Evolutionary conservation across 192 early-diverging fungal genomes (phyloP), one percentile per base, ranked within the genome.

Genomic region (Obelidium mucronatum): DNA sequence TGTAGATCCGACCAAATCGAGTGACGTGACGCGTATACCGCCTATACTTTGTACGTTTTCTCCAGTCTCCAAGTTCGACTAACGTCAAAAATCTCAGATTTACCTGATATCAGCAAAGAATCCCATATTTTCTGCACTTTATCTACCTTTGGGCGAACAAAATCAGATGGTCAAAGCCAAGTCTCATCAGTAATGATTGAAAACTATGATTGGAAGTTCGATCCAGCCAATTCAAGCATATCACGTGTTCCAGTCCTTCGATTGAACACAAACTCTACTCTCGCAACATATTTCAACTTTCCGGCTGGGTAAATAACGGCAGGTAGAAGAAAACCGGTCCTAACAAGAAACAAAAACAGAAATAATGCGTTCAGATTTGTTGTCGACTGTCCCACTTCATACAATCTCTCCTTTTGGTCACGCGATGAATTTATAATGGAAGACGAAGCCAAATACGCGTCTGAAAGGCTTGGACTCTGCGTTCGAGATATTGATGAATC

Each of bases 401-500:
- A 78, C 64, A 42, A 44, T 34, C 39, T 89, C 6, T 79, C 81
- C 15, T 67, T 89, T n/a, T 83, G 75, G 60, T 85, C 85, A 1
- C 80, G 81, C 19, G 83, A 87, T 40, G 83, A 86, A 2, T 86
- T 81, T 69, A 36, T 71, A 4, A 42, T 89, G 42, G 87, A 89
- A 64, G 87, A 89, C 33, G 85, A 86, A 67, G 78, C 53, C 51
- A 89, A 89, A 68, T 87, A 85, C 67, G 60, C 80, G 13, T 31
- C 75, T 34, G 87, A 89, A 62, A 52, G 74, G 34, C 67, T 83
- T 8, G 76, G 76, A 11, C 67, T 87, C 1, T 51, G 72, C 30
- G 80, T 89, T 2, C 40, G 80, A 36, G 87, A 89, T 54, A 66
- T 89, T 30, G 87, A 89, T 58, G 87, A 89, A 28, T n/a, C 55